phyloP scores from a whole-genome alignment of 2,329 filamentous ascomycete genomes.

The Teratosphaeria destructans region DNA sequence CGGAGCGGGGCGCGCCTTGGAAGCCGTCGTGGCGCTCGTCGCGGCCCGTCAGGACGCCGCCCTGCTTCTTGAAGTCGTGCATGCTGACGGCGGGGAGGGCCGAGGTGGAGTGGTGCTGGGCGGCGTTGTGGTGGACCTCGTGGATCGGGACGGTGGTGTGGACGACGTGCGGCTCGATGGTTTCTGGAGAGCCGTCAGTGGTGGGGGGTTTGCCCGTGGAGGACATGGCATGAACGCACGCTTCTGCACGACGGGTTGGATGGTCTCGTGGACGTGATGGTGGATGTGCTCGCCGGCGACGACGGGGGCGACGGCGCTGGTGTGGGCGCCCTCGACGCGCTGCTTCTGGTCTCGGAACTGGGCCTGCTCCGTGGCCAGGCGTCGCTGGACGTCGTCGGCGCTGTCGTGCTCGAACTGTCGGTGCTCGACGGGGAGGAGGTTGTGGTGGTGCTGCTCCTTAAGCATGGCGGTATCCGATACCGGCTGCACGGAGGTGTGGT shows the following conservation, averaged over 20 bases:
- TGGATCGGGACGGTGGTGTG: constrained; percentile 65
- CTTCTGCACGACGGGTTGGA: constrained; percentile 62
- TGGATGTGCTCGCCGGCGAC: constrained; percentile 54
- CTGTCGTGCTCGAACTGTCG: constrained; percentile 53
- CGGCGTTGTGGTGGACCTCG: constrained; percentile 57
- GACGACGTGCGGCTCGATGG: constrained; percentile 53
- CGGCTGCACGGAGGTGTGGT: constrained; percentile 60
- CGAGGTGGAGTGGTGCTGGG: constrained; percentile 56
- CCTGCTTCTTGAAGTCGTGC: constrained; percentile 50
- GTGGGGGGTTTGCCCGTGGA: not conserved
- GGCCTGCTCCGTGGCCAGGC: constrained; percentile 43
- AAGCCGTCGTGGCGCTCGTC: constrained; percentile 50
- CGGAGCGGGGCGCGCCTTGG: constrained; percentile 47
- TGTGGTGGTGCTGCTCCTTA: constrained; percentile 54
- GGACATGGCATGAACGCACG: constrained; percentile 6
- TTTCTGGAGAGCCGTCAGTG: constrained; percentile 32
- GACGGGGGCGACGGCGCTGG: constrained; percentile 36
- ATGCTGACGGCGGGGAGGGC: constrained; percentile 55
- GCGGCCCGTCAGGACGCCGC: constrained; percentile 44
- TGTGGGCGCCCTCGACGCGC: constrained; percentile 40
- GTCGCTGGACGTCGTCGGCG: constrained; percentile 35
- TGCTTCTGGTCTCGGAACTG: constrained; percentile 44
- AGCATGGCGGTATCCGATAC: constrained; percentile 45
- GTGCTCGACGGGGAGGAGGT: constrained; percentile 49
- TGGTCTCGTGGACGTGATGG: constrained; percentile 56